These are phyloP conservation scores for Tephrocybe sp. DNA, from an alignment of 768 basidiomycete species.

Conservation along the genomic window DNA sequence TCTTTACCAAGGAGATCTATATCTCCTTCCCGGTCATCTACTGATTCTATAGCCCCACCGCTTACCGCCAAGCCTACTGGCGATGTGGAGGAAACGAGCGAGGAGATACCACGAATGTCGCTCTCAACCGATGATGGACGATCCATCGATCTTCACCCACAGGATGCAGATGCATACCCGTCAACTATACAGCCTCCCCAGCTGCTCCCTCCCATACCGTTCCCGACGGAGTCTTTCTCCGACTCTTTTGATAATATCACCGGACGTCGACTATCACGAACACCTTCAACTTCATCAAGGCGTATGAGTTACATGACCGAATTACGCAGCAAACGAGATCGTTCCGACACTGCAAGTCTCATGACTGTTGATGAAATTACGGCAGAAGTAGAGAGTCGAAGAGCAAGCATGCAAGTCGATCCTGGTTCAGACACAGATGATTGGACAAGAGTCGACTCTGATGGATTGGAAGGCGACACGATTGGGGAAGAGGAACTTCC, in stretches of 20 bases:
- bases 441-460: constrained; percentile 71
- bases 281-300: constrained; percentile 53
- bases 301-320: constrained; percentile 84
- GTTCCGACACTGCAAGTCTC: constrained; percentile 86
- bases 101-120: constrained; percentile 71
- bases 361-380: constrained; percentile 98
- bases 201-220: constrained; percentile 74
- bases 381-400: constrained; percentile 82
- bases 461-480: constrained; percentile 36
- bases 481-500: constrained; percentile 40
- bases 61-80: constrained; percentile 37
- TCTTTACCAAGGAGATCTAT: constrained; percentile 42
- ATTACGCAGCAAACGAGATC: constrained; percentile 77
- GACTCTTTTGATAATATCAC: constrained; percentile 71
- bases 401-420: constrained; percentile 49
- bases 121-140: constrained; percentile 73
- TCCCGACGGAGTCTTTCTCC: constrained; percentile 76
- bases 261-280: constrained; percentile 38
- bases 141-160: constrained; percentile 59
- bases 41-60: constrained; percentile 47
- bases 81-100: constrained; percentile 26
- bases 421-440: constrained; percentile 56
- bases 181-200: constrained; percentile 43
- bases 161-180: constrained; percentile 31
- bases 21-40: constrained; percentile 45